Base-by-base conservation (phyloP, 2,329 filamentous ascomycete species). In the Ophiosphaerella korrae region DNA sequence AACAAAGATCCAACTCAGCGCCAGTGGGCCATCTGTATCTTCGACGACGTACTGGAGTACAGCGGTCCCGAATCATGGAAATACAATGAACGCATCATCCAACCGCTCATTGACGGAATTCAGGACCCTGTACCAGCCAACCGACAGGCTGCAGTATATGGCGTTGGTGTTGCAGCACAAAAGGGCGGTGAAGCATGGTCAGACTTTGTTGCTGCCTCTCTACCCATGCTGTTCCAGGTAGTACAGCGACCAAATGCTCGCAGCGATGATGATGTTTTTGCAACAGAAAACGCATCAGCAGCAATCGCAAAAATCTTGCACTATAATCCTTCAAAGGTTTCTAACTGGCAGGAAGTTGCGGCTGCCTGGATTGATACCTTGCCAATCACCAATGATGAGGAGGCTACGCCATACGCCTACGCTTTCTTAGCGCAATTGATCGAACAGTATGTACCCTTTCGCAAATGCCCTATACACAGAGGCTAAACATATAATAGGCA, bases 1-100 rank as follows among this genome's bases (percentile, higher is more conserved):
- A 94, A 89, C 50, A 67, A 76, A 3, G 94, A 99, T 71, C 84
- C 92, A 0, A 97, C 92, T 14, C 93, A 97, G 74, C 86, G 94
- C 48, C 94, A 99, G 73, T 99, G 94, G 94, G 93, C 92, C n/a
- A 83, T 99, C 46, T 99, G 94, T 79, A 97, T 99, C 63, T 91
- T 97, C 81, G 94, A 99, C 68, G 94, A 99, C 72, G 93, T 99
- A 32, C 83, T 99, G 32, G 94, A 99, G 74, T 99, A 97, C 79
- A 97, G 92, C 71, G 92, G 93, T 1, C 83, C 88, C 0, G 87
- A 96, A 63, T 95, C 90, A 64, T 93, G 88, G 80, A 86, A 88
- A 60, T 99, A 96, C 72, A 87, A 88, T 67, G 84, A 87, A 62
- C 87, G 92, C 68, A 96, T 99, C 64, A 86, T 92, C 50, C 86